phyloP scores from a whole-genome alignment of 108 stramenopile species.

The Phaeodactylum tricornutum region DNA sequence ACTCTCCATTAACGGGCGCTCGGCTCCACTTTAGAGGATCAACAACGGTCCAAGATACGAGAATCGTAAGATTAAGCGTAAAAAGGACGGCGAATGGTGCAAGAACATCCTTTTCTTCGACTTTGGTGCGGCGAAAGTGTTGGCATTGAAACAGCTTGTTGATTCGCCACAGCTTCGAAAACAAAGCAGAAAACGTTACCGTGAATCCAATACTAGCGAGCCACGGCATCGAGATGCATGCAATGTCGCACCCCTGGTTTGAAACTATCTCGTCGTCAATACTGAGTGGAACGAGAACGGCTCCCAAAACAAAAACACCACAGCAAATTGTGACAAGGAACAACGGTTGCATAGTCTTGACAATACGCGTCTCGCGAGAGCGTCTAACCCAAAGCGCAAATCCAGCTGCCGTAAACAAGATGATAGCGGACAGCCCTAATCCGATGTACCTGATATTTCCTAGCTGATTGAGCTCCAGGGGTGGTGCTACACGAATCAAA shows the following conservation, averaged over 20 bases:
- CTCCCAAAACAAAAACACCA: slow-evolving; percentile 30
- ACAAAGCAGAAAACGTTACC: slow-evolving; percentile 34
- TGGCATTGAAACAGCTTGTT: slow-evolving; percentile 20
- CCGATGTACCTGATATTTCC: slow-evolving; percentile 10
- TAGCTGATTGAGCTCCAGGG: slow-evolving; percentile 10
- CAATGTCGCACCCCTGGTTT: slow-evolving; percentile 6
- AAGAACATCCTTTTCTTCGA: slow-evolving; percentile 18
- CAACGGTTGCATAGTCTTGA: slow-evolving; percentile 26
- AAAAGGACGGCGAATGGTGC: slow-evolving; percentile 19
- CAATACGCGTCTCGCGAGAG: slow-evolving; percentile 11
- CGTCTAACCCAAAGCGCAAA: slow-evolving; percentile 9
- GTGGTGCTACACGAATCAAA: slow-evolving; percentile 6
- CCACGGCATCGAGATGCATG: slow-evolving; percentile 37
- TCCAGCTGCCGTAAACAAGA: background rate
- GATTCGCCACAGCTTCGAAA: slow-evolving; percentile 44
- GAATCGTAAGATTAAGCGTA: slow-evolving; percentile 13
- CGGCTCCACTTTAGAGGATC: slow-evolving; percentile 19
- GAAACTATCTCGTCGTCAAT: slow-evolving; percentile 17
- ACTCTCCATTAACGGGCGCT: slow-evolving; percentile 9
- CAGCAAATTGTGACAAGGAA: slow-evolving; percentile 27
- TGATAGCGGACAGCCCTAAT: slow-evolving; percentile 1
- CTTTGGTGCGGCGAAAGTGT: slow-evolving; percentile 7
- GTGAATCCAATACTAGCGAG: slow-evolving; percentile 31
- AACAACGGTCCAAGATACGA: slow-evolving; percentile 15
- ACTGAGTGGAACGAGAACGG: slow-evolving; percentile 11